Evolutionary conservation across 2,329 filamentous ascomycete genomes (phyloP).

Genomic region (Pseudogymnoascus sp.): DNA sequence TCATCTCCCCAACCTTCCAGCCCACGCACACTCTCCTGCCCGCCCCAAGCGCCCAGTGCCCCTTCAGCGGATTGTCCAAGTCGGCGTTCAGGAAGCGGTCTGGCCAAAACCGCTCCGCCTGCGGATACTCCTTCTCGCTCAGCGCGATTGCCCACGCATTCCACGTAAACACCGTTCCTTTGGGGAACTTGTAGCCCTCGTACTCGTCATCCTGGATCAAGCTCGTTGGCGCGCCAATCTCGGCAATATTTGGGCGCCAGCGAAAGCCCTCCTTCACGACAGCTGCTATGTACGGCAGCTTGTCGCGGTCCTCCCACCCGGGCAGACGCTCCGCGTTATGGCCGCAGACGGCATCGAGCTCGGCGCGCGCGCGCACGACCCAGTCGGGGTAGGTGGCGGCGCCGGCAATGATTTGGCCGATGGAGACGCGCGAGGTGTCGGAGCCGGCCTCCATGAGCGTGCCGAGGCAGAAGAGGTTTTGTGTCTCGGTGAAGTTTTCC

Average conservation of each 20-base stretch:
- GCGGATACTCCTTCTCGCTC: slow-evolving; percentile 38
- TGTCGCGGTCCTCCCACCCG: slow-evolving; percentile 31
- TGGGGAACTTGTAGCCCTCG: slow-evolving; percentile 36
- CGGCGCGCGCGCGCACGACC: slow-evolving; percentile 29
- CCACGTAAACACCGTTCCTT: slow-evolving; percentile 34
- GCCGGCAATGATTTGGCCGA: slow-evolving; percentile 27
- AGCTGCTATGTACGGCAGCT: slow-evolving; percentile 35
- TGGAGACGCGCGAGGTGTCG: slow-evolving; percentile 34
- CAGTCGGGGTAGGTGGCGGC: slow-evolving; percentile 19
- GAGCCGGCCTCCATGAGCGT: slow-evolving; percentile 35
- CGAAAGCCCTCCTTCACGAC: slow-evolving; percentile 38
- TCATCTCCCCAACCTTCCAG: slow-evolving; percentile 25
- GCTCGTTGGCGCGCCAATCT: slow-evolving; percentile 30
- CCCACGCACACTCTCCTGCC: slow-evolving; percentile 30
- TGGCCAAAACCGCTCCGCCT: slow-evolving; percentile 37
- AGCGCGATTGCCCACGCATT: slow-evolving; percentile 33
- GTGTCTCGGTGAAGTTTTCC: slow-evolving; percentile 15
- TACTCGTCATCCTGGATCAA: slow-evolving; percentile 37
- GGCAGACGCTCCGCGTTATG: slow-evolving; percentile 32
- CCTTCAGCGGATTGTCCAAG: slow-evolving; percentile 27
- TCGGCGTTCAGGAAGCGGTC: slow-evolving; percentile 39
- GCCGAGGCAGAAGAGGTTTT: slow-evolving; percentile 26
- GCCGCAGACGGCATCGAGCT: slow-evolving; percentile 37
- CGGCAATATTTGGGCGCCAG: slow-evolving; percentile 35
- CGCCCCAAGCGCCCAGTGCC: slow-evolving; percentile 29